Conservation (phyloP, 345 rosid genomes). For the Bruguiera gymnorhiza region DNA sequence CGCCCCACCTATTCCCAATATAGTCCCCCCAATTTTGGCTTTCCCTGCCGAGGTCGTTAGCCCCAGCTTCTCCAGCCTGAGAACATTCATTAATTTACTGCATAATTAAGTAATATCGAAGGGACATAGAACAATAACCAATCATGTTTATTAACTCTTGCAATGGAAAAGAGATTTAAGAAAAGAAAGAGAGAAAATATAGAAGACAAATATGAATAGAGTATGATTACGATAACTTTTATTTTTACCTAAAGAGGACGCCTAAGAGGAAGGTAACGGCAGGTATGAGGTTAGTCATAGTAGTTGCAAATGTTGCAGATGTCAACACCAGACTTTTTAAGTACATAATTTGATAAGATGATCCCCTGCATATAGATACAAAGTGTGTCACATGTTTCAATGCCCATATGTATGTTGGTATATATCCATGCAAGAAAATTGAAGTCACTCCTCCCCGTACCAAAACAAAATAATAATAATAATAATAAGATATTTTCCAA, state of each 20-base stretch:
- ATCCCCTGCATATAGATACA: slow-evolving; percentile 10
- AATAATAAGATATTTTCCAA: too few relatives aligned
- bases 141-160: too few relatives aligned
- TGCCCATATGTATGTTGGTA: too few relatives aligned
- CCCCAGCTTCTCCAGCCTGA: slow-evolving; percentile 47
- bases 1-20: slow-evolving; percentile 51
- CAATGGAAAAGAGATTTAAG: too few relatives aligned
- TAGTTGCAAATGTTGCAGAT: slow-evolving; percentile 29
- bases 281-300: slow-evolving; percentile 20
- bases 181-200: too few relatives aligned
- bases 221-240: not conserved
- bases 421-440: too few relatives aligned
- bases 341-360: slow-evolving; percentile 10
- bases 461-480: too few relatives aligned
- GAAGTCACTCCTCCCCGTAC: too few relatives aligned
- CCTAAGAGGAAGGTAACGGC: slow-evolving; percentile 26
- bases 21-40: slow-evolving; percentile 53
- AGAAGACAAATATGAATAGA: too few relatives aligned
- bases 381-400: too few relatives aligned
- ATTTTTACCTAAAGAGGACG: slow-evolving; percentile 19
- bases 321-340: slow-evolving; percentile 14
- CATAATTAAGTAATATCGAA: too few relatives aligned
- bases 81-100: not conserved
- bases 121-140: too few relatives aligned
- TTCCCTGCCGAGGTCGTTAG: slow-evolving; percentile 33